Base-by-base conservation (phyloP, 805 yeast genomes). In the Martiniozyma abietophila region DNA sequence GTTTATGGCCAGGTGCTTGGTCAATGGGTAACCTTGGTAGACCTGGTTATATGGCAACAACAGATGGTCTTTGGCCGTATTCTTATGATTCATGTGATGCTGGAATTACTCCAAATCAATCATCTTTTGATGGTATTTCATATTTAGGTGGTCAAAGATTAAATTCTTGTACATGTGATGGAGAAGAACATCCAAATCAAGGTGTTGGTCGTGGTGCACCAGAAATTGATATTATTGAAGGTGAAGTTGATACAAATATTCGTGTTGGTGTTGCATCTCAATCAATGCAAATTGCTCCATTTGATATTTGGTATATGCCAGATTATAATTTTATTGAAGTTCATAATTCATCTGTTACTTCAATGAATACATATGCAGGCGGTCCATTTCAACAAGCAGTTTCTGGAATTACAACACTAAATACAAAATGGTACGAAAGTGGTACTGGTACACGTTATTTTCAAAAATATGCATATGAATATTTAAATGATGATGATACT, bases 1-100 rank as follows among this genome's bases (percentile, higher is more conserved):
- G 97, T 15, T 62, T 88, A 44, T 88, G 97, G 97, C 96, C 97
- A 1, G 97, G 96, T 66, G 48, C 84, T 38, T 88, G 96, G 96
- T 71, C 95, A 4, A 66, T 88, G 75, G 96, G 96, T 29, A 88
- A 88, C 51, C 65, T 88, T 44, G 97, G 81, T 18, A 74, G 96
- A 47, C 94, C 96, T 0, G 97, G 97, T 8, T 88, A 74, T 52
- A 59, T 74, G 62, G 84, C 94, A 5, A 66, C 89, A 4, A 75
- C 95, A 3, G 94, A 88, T 18, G 96, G 96, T 40, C 79, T 82
- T 18, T 88, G 97, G 97, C 96, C 97, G 4, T 88, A 86, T 50
- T 66, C 89, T 2, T 88, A 88, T 54, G 79, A 80, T 23, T 55
- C 74, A 3, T 88, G 96, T 59, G 96, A 88, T 62, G 86, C 88